phyloP scores from a whole-genome alignment of 371 early-diverging fungal species.

The Rhizopus sp. region DNA sequence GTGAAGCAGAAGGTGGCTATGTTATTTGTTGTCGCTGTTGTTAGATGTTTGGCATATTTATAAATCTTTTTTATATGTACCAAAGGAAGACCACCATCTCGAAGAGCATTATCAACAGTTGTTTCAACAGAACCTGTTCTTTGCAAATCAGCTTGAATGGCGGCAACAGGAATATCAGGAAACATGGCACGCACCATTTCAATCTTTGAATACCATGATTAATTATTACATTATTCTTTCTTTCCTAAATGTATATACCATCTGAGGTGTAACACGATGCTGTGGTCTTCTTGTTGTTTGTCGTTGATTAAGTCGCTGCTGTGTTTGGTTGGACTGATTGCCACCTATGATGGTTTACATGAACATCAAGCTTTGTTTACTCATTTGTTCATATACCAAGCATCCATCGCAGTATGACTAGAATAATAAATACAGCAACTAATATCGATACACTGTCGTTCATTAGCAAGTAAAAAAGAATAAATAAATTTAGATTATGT shows the following conservation, averaged over 20 bases:
- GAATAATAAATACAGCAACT: conserved; percentile 71
- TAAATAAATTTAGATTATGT: background rate
- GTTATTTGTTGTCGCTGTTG: background rate
- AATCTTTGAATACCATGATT: conserved; percentile 44
- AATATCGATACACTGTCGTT: conserved; percentile 77
- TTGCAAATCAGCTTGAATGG: conserved; percentile 82
- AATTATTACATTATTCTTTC: conserved; percentile 1
- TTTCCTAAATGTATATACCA: conserved; percentile 39
- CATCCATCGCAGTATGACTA: conserved; percentile 76
- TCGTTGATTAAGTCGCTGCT: conserved; percentile 42
- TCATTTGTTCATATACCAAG: conserved; percentile 50
- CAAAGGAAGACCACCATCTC: conserved; percentile 72
- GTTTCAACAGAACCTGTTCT: conserved; percentile 86
- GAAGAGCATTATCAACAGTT: conserved; percentile 87
- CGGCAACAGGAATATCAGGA: conserved; percentile 81
- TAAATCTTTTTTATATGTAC: conserved; percentile 35
- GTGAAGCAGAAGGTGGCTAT: conserved; percentile 25
- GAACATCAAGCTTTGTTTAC: background rate
- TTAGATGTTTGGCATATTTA: background rate
- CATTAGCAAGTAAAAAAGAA: conserved; percentile 40
- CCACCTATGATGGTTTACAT: conserved; percentile 30
- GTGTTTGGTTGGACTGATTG: conserved; percentile 32
- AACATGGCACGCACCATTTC: conserved; percentile 84
- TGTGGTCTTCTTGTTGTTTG: conserved; percentile 45
- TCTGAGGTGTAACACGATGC: conserved; percentile 62